Evolutionary conservation across 306 rosid genomes (phyloP), one percentile per base, ranked within the genome.

Genomic region (Morella rubra): DNA sequence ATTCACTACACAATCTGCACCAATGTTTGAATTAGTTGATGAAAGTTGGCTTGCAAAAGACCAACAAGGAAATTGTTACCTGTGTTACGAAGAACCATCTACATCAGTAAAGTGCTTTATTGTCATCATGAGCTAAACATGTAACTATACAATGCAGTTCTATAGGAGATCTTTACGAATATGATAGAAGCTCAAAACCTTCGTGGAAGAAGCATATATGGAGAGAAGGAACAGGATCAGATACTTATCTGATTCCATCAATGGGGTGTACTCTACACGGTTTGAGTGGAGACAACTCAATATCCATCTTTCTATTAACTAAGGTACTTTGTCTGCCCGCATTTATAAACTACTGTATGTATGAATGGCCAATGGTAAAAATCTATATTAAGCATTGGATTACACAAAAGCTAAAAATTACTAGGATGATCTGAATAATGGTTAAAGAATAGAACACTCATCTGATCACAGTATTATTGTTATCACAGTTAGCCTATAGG

Each of bases 201-300:
- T 84, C 86, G 42, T 94, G 98, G 97, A 94, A 90, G 89, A 94
- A 78, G 76, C 97, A 94, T 79, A 81, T 91, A 82, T 87, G 97
- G 93, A 76, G 79, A 81, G 91, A 91, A 76, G 83, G 82, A 82
- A 73, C 66, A 68, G 78, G 79, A 52, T 60, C 85, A 46, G 76
- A 82, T 78, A 20, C 89, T 74, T 81, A 88, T 72, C 77, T 94
- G 81, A 40, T 77, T 20, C 91, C 94, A 22, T 73, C 86, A 60
- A 81, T 65, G 47, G 97, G 96, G 46, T 84, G 82, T 83, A 80
- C 77, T 81, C 52, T 83, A 73, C 84, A 87, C 69, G 91, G 91
- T 69, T 74, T 80, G 59, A 84, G 64, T 77, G 91, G 88, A 77
- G 96, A 90, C 75, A 79, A 90, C 77, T 89, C 95, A 19, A 85